A percentile compares a stretch with the other conserved stretches of the same genome.
These are phyloP conservation scores for Solanum boliviense DNA, from an alignment of 257 asterid genomes.

Conservation along the genomic window DNA sequence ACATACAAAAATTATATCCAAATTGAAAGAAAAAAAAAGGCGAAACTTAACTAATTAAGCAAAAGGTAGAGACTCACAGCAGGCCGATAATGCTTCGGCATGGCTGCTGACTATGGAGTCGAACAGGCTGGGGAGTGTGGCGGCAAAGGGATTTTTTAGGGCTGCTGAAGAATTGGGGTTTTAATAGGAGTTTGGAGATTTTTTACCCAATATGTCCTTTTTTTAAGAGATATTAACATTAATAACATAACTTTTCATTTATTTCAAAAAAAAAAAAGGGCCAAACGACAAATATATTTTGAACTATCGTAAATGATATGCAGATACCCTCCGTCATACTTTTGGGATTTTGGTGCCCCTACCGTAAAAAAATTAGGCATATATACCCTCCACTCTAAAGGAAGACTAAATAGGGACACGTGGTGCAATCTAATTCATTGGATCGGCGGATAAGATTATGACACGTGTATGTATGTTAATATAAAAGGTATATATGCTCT, in stretches of 20 bases:
- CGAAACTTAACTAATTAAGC: background rate
- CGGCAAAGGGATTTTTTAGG: background rate
- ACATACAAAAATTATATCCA: background rate
- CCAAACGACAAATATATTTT: too few species aligned
- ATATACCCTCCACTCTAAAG: too few species aligned
- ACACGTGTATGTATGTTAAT: too few species aligned
- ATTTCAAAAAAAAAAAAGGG: too few species aligned
- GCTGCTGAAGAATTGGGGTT: background rate
- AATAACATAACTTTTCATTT: too few species aligned
- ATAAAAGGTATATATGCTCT: too few species aligned
- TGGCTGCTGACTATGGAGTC: background rate
- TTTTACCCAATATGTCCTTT: background rate
- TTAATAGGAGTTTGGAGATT: background rate
- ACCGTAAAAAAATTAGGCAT: too few species aligned
- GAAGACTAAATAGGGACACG: too few species aligned
- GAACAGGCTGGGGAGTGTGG: background rate
- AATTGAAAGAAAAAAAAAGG: background rate
- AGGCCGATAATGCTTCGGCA: slow-evolving; percentile 47
- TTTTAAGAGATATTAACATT: background rate
- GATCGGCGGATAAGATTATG: too few species aligned
- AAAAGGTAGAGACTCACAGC: slow-evolving; percentile 9
- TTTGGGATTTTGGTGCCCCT: accelerated
- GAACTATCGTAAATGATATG: too few species aligned
- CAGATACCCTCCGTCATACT: too few species aligned
- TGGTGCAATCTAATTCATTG: too few species aligned